A percentile compares a stretch with the other conserved stretches of the same genome.
phyloP scores from a whole-genome alignment of 2,329 filamentous ascomycete species.

The Fusarium cyanostomum region DNA sequence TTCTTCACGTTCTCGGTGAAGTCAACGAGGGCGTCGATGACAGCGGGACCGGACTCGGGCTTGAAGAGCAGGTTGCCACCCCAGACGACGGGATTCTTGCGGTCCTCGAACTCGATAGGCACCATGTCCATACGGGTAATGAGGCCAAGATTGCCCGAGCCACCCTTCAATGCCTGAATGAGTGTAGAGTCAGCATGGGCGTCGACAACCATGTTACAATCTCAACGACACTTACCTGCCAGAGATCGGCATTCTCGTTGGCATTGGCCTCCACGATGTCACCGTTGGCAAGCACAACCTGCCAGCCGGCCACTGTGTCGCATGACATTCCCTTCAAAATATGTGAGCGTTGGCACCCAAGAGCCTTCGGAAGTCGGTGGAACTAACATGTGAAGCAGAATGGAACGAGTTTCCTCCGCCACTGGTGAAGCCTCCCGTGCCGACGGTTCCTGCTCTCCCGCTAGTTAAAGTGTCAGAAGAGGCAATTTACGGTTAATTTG shows the following conservation, averaged over 20 bases:
- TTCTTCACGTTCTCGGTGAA: conserved; percentile 46
- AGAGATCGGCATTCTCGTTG: conserved; percentile 54
- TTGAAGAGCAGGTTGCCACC: conserved; percentile 45
- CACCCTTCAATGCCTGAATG: conserved; percentile 55
- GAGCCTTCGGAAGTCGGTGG: accelerated
- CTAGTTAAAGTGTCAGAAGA: conserved; percentile 16
- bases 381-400: conserved; percentile 41
- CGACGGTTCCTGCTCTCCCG: conserved; percentile 50
- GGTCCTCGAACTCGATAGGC: conserved; percentile 44
- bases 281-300: conserved; percentile 57
- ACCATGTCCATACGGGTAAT: conserved; percentile 48
- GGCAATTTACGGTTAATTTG: not conserved
- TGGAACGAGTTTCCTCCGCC: conserved; percentile 52
- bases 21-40: conserved; percentile 46
- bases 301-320: conserved; percentile 54
- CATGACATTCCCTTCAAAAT: conserved; percentile 44
- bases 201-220: accelerated
- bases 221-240: conserved; percentile 35
- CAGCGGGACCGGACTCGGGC: conserved; percentile 26
- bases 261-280: conserved; percentile 54
- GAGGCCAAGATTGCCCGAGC: conserved; percentile 57
- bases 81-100: conserved; percentile 43
- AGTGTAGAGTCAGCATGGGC: not conserved
- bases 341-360: not conserved
- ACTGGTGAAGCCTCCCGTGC: conserved; percentile 47